phyloP scores from a whole-genome alignment of 352 stramenopile species.

The Globisporangium camurandrum region DNA sequence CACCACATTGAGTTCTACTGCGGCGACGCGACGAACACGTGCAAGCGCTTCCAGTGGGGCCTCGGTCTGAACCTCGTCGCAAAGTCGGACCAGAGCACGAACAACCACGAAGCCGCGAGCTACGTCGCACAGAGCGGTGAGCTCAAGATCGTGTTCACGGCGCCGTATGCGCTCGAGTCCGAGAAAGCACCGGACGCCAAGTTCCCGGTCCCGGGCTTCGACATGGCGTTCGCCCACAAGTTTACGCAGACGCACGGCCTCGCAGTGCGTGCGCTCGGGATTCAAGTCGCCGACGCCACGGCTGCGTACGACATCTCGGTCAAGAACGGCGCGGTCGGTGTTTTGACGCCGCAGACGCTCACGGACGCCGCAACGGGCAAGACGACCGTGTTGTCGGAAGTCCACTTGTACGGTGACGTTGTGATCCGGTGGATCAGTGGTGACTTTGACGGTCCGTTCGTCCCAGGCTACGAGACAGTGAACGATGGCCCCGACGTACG shows the following conservation, averaged over 20 bases:
- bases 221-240: slow-evolving; percentile 52
- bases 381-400: slow-evolving; percentile 56
- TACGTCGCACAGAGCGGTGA: slow-evolving; percentile 82
- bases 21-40: slow-evolving; percentile 68
- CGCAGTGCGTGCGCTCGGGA: slow-evolving; percentile 69
- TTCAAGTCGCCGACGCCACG: slow-evolving; percentile 70
- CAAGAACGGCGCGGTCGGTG: slow-evolving; percentile 54
- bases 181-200: slow-evolving; percentile 41
- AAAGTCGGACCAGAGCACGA: slow-evolving; percentile 84
- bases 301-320: slow-evolving; percentile 75
- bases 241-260: slow-evolving; percentile 83
- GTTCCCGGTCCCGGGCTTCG: slow-evolving; percentile 56
- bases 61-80: slow-evolving; percentile 76
- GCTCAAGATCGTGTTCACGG: slow-evolving; percentile 83
- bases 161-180: slow-evolving; percentile 74
- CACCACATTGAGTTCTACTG: slow-evolving; percentile 86
- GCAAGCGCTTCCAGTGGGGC: slow-evolving; percentile 73
- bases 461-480: slow-evolving; percentile 69
- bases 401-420: slow-evolving; percentile 85
- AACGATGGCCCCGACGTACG: slow-evolving; percentile 16
- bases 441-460: slow-evolving; percentile 62
- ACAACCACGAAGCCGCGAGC: slow-evolving; percentile 79
- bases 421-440: slow-evolving; percentile 84
- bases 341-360: slow-evolving; percentile 47
- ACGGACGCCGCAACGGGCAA: slow-evolving; percentile 57